Evolutionary conservation across 2,329 filamentous ascomycete genomes (phyloP).

Genomic region (Cladophialophora psammophila): DNA sequence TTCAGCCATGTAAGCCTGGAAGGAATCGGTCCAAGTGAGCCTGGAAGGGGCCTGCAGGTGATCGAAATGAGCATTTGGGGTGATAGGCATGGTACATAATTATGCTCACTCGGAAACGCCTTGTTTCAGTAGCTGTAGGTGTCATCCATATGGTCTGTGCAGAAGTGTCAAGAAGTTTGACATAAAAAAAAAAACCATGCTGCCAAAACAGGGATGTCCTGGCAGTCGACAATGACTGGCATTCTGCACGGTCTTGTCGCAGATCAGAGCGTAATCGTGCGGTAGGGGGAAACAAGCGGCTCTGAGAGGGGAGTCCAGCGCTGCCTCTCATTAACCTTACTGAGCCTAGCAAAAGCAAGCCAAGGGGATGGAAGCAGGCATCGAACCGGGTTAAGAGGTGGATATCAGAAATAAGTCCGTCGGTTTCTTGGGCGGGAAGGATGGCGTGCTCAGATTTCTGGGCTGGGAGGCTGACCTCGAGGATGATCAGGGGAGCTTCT

Average conservation of each 20-base stretch:
- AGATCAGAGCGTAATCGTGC: not conserved
- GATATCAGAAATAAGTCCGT: not conserved
- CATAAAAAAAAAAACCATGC: not conserved
- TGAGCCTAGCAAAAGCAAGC: not conserved
- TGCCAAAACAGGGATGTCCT: not conserved
- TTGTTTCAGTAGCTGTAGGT: constrained; percentile 13
- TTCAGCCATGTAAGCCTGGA: constrained; percentile 11
- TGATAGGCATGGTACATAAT: not conserved
- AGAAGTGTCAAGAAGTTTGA: not conserved
- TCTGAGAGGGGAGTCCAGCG: not conserved
- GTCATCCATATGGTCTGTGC: not conserved
- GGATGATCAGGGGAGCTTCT: constrained; percentile 21
- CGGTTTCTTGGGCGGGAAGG: not conserved
- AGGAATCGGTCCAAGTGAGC: constrained; percentile 10
- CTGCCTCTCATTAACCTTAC: not conserved
- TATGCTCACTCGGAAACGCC: not conserved
- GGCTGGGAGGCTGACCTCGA: constrained; percentile 15
- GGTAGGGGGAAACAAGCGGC: not conserved
- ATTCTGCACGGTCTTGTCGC: not conserved
- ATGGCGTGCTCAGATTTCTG: constrained; percentile 8
- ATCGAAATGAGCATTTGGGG: constrained; percentile 18
- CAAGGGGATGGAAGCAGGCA: not conserved
- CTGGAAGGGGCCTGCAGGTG: constrained; percentile 6
- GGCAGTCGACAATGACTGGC: not conserved
- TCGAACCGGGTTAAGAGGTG: constrained; percentile 9